phyloP scores from a whole-genome alignment of 305 asterid species.

The Fraxinus sp. region DNA sequence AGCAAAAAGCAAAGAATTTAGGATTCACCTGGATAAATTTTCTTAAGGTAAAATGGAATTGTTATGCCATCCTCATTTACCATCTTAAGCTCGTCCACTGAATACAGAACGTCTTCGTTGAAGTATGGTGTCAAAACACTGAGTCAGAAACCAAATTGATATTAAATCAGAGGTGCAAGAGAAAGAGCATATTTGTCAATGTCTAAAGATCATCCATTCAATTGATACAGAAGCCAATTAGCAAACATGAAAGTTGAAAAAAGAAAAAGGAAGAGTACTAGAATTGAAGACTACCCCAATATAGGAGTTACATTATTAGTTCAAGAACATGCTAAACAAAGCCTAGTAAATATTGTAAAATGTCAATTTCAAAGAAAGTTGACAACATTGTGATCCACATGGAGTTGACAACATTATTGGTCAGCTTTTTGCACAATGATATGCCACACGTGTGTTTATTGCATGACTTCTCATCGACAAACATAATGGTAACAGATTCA shows the following conservation, averaged over 20 bases:
- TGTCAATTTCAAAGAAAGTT: not conserved
- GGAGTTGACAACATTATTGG: not conserved
- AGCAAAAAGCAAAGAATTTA: conserved; percentile 19
- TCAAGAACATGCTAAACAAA: not conserved
- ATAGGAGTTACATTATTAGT: not conserved
- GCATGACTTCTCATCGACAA: not conserved
- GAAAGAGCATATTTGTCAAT: conserved; percentile 4
- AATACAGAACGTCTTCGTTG: conserved; percentile 87
- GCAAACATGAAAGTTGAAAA: not conserved
- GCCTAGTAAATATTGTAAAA: not conserved
- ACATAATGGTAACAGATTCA: not conserved
- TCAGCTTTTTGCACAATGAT: not conserved
- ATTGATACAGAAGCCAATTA: conserved; percentile 8
- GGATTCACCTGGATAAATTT: conserved; percentile 85
- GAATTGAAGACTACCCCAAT: not conserved
- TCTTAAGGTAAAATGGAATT: conserved; percentile 86
- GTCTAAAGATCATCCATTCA: conserved; percentile 5
- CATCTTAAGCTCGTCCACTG: conserved; percentile 82
- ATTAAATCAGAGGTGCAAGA: conserved; percentile 25
- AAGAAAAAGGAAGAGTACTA: not conserved
- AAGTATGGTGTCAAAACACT: conserved; percentile 97
- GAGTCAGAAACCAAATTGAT: conserved; percentile 32
- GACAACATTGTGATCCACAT: not conserved
- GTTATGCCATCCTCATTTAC: conserved; percentile 97
- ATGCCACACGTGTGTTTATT: not conserved